Base-by-base conservation (phyloP, 2,329 filamentous ascomycete species). In the Ascochyta viciae-villosae region DNA sequence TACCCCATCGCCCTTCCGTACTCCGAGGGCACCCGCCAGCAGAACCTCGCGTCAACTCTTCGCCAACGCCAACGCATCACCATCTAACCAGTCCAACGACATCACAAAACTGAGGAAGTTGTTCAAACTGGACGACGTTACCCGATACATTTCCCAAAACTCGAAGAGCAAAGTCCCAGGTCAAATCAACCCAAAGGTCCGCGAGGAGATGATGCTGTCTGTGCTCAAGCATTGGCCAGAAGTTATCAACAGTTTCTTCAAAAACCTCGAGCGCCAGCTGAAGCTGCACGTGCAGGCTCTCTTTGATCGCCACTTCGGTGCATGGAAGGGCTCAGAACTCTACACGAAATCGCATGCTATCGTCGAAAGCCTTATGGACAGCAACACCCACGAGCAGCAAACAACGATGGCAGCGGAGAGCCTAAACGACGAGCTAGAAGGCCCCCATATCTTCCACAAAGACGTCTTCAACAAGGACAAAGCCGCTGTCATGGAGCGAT, bases 371-470 rank as follows among this genome's bases (percentile, higher is more conserved):
- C 62, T 76, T 23, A 39, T 78, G 0, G 54, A 58, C 0, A 37
- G 59, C 1, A 66, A 74, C 24, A 54, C 77, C 7, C 41, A 51
- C 1, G 57, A 73, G 27, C 71, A 76, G 33, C 62, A 58, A 0
- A 56, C 35, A 0, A 59, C 58, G 0, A 63, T 68, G 57, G 65
- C 73, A 0, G 22, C 47, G 0, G 70, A 75, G 13, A 60, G 67
- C 0, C 57, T 78, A 0, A 52, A 50, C 0, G 66, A 74, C 5
- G 77, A 80, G 49, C 59, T 39, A 0, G 64, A 71, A 39, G 74
- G 74, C 2, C 74, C 77, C 0, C 70, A 77, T n/a, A 74, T 76
- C 1, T 67, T 70, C 3, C 62, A 72, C 19, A 46, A 66, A 0
- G 61, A 70, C 0, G 27, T 60, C 0, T 66, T 73, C 16, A 50